phyloP scores from a whole-genome alignment of 495 filamentous ascomycete genomes.

The Xylaria curta region DNA sequence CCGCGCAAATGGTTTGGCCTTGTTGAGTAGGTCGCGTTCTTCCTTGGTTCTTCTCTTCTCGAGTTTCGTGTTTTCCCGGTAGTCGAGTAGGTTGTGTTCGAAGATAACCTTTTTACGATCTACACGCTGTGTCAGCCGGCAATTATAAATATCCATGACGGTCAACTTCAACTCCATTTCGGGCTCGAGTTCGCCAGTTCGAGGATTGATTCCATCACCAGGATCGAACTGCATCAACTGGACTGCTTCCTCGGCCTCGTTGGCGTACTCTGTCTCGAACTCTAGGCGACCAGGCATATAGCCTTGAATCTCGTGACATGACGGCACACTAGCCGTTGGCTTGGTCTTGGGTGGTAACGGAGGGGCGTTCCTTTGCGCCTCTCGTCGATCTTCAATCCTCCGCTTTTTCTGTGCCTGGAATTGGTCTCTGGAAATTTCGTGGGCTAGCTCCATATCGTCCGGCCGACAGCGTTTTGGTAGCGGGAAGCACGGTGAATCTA shows the following conservation, averaged over 20 bases:
- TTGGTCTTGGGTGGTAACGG: slow-evolving; percentile 91
- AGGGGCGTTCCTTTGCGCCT: slow-evolving; percentile 82
- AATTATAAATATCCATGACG: slow-evolving; percentile 98
- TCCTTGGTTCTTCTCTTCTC: slow-evolving; percentile 98
- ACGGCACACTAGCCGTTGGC: slow-evolving; percentile 88
- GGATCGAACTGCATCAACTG: slow-evolving; percentile 98
- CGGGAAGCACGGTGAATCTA: slow-evolving; percentile 83
- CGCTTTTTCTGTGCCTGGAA: slow-evolving; percentile 95
- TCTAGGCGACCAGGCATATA: slow-evolving; percentile 98
- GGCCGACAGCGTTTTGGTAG: slow-evolving; percentile 85
- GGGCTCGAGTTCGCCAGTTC: slow-evolving; percentile 83
- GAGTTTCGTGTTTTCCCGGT: slow-evolving; percentile 79
- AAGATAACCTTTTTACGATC: slow-evolving; percentile 97
- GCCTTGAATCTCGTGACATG: slow-evolving; percentile 96
- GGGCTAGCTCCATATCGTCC: slow-evolving; percentile 74
- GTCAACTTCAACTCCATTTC: slow-evolving; percentile 98
- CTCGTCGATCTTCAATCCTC: slow-evolving; percentile 90
- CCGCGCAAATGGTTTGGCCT: slow-evolving; percentile 92
- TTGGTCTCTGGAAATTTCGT: slow-evolving; percentile 83
- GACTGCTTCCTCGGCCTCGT: slow-evolving; percentile 97
- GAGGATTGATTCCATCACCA: slow-evolving; percentile 84
- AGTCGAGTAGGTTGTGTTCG: slow-evolving; percentile 91
- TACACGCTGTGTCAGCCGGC: slow-evolving; percentile 85
- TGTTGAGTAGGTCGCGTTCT: slow-evolving; percentile 86
- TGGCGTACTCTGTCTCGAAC: slow-evolving; percentile 96